Evolutionary conservation across 192 early-diverging fungal species (phyloP).

Genomic region (Diversispora eburnea): DNA sequence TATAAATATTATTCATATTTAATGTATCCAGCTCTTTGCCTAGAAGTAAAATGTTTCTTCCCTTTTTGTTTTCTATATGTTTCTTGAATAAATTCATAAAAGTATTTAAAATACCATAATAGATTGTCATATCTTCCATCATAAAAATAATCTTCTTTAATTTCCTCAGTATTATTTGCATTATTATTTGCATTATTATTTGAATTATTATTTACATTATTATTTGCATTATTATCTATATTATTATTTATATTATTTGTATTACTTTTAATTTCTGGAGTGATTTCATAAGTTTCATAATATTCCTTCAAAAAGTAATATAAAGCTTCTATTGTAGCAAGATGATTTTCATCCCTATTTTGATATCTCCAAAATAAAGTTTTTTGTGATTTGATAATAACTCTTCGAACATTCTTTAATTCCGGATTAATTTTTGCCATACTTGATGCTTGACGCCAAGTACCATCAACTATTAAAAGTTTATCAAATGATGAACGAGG

Average conservation of each 20-base stretch:
- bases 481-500: conserved; percentile 63
- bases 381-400: conserved; percentile 65
- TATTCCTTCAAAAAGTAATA: conserved; percentile 92
- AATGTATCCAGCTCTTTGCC: conserved; percentile 58
- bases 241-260: no score
- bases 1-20: conserved; percentile 39
- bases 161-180: no score
- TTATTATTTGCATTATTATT: no score
- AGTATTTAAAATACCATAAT: conserved; percentile 87
- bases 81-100: conserved; percentile 83
- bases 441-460: conserved; percentile 81
- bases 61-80: conserved; percentile 64
- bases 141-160: conserved; percentile 41
- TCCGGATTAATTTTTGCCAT: conserved; percentile 47
- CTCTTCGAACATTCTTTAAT: conserved; percentile 49
- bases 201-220: neutral
- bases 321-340: conserved; percentile 95
- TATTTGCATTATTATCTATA: no score
- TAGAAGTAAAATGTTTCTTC: conserved; percentile 51
- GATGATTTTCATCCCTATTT: conserved; percentile 60
- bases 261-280: conserved; percentile 35
- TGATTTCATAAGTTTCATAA: conserved; percentile 46
- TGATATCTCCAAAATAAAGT: conserved; percentile 95
- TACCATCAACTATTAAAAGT: conserved; percentile 92
- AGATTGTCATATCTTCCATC: conserved; percentile 83